These are phyloP conservation scores for Trichoderma cornu-damae DNA, from an alignment of 2,329 filamentous ascomycete species.

Conservation along the genomic window DNA sequence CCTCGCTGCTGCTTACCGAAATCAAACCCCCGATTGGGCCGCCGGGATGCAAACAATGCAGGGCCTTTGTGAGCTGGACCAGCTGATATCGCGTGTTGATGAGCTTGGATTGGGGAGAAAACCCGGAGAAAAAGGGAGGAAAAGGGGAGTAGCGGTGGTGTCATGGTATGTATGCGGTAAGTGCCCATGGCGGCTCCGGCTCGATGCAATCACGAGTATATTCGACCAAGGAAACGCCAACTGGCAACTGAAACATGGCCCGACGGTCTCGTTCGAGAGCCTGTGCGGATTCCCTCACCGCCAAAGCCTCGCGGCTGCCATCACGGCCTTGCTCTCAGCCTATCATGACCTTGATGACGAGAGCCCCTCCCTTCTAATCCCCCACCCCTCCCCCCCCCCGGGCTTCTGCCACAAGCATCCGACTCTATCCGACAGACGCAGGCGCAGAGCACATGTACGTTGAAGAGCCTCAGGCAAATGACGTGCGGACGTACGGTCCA, in stretches of 20 bases:
- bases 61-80: neutral
- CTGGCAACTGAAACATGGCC: slow-evolving; percentile 2
- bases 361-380: too few species aligned
- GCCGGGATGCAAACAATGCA: neutral
- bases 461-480: neutral
- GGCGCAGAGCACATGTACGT: neutral
- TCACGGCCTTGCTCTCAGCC: neutral
- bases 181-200: too few species aligned
- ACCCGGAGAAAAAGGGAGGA: too few species aligned
- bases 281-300: neutral
- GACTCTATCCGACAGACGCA: neutral
- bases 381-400: neutral
- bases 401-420: neutral
- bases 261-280: neutral
- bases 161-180: neutral
- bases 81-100: neutral
- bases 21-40: neutral
- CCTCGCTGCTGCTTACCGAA: neutral
- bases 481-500: neutral
- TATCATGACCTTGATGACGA: neutral
- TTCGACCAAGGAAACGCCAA: neutral
- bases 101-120: neutral
- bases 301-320: neutral
- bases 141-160: too few species aligned
- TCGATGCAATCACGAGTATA: neutral